These are phyloP conservation scores for Excoecaria cochinchinensis DNA, from an alignment of 345 rosid species.

Conservation along the genomic window DNA sequence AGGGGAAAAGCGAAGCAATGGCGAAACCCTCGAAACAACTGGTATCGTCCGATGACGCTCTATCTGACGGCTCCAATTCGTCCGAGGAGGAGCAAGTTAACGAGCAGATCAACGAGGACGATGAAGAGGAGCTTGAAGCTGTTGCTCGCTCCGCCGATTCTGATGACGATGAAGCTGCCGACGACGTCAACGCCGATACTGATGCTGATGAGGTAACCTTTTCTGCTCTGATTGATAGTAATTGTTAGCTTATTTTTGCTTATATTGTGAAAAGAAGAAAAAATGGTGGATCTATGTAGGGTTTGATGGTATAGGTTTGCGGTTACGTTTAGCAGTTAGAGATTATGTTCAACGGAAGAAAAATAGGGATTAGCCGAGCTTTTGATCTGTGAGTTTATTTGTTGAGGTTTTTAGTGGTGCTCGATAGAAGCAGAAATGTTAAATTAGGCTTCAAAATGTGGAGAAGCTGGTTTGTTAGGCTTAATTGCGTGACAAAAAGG, in stretches of 20 bases:
- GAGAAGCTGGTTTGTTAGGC: not conserved
- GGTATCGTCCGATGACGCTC: constrained; percentile 67
- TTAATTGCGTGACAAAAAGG: not conserved
- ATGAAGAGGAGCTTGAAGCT: constrained; percentile 95
- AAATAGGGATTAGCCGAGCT: not conserved
- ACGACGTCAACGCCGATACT: constrained; percentile 15
- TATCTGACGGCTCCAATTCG: constrained; percentile 54
- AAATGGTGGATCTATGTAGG: not conserved
- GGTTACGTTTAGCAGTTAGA: not conserved
- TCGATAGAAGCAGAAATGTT: not conserved
- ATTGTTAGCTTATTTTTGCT: not conserved
- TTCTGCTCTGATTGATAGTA: not conserved
- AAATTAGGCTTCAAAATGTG: not conserved
- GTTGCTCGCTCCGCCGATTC: constrained; percentile 84
- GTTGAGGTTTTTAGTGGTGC: not conserved
- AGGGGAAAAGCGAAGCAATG: constrained; percentile 26
- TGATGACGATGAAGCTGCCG: constrained; percentile 52
- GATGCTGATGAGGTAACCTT: constrained; percentile 50
- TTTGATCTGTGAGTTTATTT: not conserved
- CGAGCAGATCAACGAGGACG: constrained; percentile 67
- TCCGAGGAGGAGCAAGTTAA: constrained; percentile 65
- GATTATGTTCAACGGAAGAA: not conserved
- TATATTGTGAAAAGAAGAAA: constrained; percentile 12
- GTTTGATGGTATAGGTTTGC: not conserved
- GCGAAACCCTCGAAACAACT: constrained; percentile 52